Evolutionary conservation across 352 stramenopile species (phyloP), one percentile per base, ranked within the genome.

Genomic region (Phytophthora tubulina): DNA sequence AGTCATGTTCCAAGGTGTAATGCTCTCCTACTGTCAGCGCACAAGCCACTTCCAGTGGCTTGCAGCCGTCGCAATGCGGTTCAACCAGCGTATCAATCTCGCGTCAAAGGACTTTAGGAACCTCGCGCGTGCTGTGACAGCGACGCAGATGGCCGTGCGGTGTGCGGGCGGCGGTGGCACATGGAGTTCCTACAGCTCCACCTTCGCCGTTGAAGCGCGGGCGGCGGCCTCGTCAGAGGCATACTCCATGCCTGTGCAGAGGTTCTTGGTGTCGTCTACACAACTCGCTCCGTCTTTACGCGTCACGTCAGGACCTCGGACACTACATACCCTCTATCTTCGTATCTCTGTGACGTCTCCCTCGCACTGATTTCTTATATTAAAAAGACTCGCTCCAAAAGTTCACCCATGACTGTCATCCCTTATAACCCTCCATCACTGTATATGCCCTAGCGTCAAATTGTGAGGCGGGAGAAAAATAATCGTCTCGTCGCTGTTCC

Each of bases 381-480:
- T 0, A 0, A 9, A 17, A n/a, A 8, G 4, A 6, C 36, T 59
- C n/a, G 1, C 9, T 45, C 27, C 8, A 21, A 39, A 52, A 58
- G 21, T 21, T 45, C 55, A 45, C 30, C n/a, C 9, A 58, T 57
- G 10, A 6, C n/a, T 64, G 2, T 39, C 3, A 17, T 8, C 27
- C 0, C 30, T 3, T 14, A 56, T 48, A 48, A 4, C 1, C 57
- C 9, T 30, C 15, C 13, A 21, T n/a, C 1, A 35, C 10, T 2
- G 6, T 14, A 45, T 54, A n/a, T 32, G 3, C 6, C 2, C 8
- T 3, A 21, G 57, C 17, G 57, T 64, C 30, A 30, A 30, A 45
- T 64, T 17, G 57, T 64, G 5, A 48, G 6, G 41, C 42, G 62
- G 62, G 62, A 69, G 62, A 69, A 69, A 63, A 69, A 69, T 51